Base-by-base conservation (phyloP, 177 flowering plant species). In the Vitis hybrid region DNA sequence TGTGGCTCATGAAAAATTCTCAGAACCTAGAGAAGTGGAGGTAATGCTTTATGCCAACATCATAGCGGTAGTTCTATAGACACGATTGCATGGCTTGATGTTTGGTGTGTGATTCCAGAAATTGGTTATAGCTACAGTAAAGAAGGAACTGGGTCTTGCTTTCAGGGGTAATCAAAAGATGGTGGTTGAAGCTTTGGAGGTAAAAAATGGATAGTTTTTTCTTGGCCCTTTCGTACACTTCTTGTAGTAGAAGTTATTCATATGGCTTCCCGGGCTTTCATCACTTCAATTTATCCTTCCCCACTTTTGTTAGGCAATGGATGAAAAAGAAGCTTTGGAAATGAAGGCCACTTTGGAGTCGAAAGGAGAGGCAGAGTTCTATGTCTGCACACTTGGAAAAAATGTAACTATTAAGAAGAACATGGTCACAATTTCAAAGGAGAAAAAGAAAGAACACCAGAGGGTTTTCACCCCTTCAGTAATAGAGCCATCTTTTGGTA, bases 401-500 rank as follows among this genome's bases (percentile, higher is more conserved):
- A 75, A 73, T 50, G 94, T 91, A n/a, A 79, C 80, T 3, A 85
- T 95, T 56, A 89, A 79, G 75, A 85, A 82, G 70, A 91, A 78
- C 69, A 95, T 95, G 99, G 85, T 95, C 34, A 69, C 85, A 5
- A 90, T 95, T 67, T 88, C 94, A 15, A 91, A 87, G 79, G 92
- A 86, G 81, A 91, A 75, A 65, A 95, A 86, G 85, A 93, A 87
- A 72, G 97, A 91, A 76, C 94, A 93, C 70, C 97, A 93, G 74
- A 84, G 98, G 76, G 89, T 83, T 61, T 95, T 91, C 69, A 93
- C 98, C 0, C 99, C 99, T 45, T 93, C 99, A 10, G 98, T 95
- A 19, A 89, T 95, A 65, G 98, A 95, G 67, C 98, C 99, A 60
- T 95, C 95, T n/a, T 95, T 95, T 83, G 99, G 99, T 11, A 90